A percentile compares a stretch with the other conserved stretches of the same genome.
Conservation (phyloP, 179 eudicot genomes). For the Spinacia oleracea region DNA sequence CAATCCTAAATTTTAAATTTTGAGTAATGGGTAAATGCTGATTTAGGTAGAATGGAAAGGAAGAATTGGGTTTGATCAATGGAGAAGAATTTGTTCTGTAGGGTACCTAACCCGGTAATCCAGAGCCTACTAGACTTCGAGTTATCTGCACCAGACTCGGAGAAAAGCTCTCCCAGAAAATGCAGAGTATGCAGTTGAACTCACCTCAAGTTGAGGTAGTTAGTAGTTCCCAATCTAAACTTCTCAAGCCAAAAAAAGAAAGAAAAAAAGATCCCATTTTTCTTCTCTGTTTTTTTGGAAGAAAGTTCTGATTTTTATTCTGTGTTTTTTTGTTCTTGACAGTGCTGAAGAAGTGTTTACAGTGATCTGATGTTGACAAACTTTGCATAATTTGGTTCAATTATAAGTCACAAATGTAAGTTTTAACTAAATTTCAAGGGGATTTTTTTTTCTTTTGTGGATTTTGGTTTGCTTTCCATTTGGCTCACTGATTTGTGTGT, state of each 20-base stretch:
- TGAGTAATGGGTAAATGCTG: conserved; percentile 12
- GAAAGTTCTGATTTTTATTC: neutral
- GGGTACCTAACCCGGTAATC: neutral
- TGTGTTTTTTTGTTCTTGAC: neutral
- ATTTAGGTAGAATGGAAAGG: neutral
- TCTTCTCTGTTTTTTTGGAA: neutral
- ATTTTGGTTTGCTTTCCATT: neutral
- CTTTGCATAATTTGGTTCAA: conserved; percentile 19
- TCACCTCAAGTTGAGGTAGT: conserved; percentile 20
- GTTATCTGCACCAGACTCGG: neutral
- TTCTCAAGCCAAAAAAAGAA: neutral
- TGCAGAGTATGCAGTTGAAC: conserved; percentile 22
- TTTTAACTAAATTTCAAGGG: neutral
- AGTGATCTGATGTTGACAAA: conserved; percentile 22
- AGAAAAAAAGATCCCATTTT: neutral
- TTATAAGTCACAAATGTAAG: neutral
- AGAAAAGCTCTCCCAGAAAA: conserved; percentile 1
- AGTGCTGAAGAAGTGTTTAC: conserved; percentile 16
- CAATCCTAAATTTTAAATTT: conserved; percentile 7
- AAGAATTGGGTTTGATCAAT: conserved; percentile 22
- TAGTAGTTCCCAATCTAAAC: conserved; percentile 9
- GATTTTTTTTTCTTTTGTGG: neutral
- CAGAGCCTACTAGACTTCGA: neutral
- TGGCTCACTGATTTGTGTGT: neutral
- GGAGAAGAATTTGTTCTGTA: conserved; percentile 7